phyloP scores from a whole-genome alignment of 2,329 filamentous ascomycete genomes.

The Xylariaceae sp. region DNA sequence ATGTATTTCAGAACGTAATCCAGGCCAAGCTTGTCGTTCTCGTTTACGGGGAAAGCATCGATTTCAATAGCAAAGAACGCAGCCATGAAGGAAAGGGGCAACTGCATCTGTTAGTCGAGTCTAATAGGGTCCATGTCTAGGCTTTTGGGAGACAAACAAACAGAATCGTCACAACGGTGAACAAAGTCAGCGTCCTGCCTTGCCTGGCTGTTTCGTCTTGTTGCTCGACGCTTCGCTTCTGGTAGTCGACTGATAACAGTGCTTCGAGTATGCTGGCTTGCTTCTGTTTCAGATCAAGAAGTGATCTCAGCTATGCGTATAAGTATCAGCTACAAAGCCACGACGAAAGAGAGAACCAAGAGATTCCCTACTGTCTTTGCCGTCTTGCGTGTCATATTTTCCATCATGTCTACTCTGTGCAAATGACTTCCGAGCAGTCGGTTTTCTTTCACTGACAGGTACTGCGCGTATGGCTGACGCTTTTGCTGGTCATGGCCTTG shows the following conservation, averaged over 20 bases:
- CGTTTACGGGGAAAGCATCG: conserved; percentile 3
- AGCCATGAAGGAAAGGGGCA: conserved; percentile 4
- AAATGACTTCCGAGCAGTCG: background rate
- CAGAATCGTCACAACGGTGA: conserved; percentile 4
- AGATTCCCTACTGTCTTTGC: background rate
- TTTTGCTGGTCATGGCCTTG: too few relatives aligned
- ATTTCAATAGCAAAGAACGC: conserved; percentile 6
- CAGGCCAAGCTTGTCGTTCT: conserved; percentile 3
- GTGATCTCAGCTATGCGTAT: conserved; percentile 1
- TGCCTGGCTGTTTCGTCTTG: conserved; percentile 3
- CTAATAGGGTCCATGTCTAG: background rate
- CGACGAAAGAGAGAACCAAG: background rate
- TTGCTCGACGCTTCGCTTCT: background rate
- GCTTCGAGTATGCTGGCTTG: conserved; percentile 3
- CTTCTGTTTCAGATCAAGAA: conserved; percentile 4
- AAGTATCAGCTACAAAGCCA: background rate
- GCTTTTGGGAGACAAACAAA: conserved; percentile 2
- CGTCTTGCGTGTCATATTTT: conserved; percentile 1
- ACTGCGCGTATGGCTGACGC: background rate
- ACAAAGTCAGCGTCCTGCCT: conserved; percentile 1
- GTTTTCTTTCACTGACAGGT: background rate
- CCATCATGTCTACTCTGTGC: conserved; percentile 2
- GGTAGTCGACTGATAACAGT: conserved; percentile 1
- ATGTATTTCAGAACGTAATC: conserved; percentile 2
- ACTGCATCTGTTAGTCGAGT: background rate